Conservation (phyloP, 371 early-diverging fungal genomes). For the Mortierella sp. region DNA sequence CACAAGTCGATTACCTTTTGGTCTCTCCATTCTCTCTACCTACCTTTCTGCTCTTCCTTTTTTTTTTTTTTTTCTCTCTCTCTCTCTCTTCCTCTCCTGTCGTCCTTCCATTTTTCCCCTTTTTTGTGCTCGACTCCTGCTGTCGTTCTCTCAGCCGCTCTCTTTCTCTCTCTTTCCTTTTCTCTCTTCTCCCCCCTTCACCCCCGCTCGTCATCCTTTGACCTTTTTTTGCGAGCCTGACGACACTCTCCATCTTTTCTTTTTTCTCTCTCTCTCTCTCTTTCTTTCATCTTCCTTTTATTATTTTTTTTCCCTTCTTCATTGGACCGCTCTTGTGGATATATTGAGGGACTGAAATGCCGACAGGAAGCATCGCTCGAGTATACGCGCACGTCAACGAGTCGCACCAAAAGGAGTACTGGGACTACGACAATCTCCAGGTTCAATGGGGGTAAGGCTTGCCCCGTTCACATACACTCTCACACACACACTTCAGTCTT, state of each 20-base stretch:
- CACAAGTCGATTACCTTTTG: constrained; percentile 2
- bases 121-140: neutral
- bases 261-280: neutral
- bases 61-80: constrained; percentile 5
- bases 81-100: constrained; percentile 6
- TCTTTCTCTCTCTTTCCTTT: neutral
- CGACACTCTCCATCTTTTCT: neutral
- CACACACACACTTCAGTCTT: no score
- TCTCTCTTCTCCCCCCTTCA: neutral
- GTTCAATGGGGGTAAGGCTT: constrained; percentile 58
- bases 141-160: neutral
- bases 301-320: neutral
- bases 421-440: constrained; percentile 95
- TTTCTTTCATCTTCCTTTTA: neutral
- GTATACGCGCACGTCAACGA: constrained; percentile 92
- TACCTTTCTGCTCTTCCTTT: constrained; percentile 2
- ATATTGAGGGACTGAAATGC: constrained; percentile 20
- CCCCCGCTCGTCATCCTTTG: neutral
- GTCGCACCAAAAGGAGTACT: constrained; percentile 87
- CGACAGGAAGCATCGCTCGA: constrained; percentile 72
- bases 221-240: neutral
- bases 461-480: neutral
- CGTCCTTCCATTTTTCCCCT: neutral
- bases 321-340: neutral
- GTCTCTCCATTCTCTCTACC: neutral